These are phyloP conservation scores for Salix arbutifolia DNA, from an alignment of 345 rosid species.

Conservation along the genomic window DNA sequence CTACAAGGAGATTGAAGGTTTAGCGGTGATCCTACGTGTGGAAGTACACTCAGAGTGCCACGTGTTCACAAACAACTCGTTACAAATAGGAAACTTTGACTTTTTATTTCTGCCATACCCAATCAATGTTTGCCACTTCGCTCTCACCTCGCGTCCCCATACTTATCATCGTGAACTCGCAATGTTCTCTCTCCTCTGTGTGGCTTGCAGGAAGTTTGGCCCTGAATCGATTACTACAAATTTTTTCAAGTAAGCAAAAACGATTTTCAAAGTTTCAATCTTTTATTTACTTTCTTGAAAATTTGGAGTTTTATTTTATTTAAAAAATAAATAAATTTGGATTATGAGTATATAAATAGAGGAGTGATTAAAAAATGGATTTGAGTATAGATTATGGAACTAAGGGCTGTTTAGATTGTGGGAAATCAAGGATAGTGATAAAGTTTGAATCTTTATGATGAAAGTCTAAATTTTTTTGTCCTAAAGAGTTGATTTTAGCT, in stretches of 20 bases:
- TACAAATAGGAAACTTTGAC: background rate
- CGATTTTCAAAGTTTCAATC: background rate
- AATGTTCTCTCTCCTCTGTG: background rate
- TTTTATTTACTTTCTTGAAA: background rate
- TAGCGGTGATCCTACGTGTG: constrained; percentile 5
- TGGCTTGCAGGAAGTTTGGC: background rate
- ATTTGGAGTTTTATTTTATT: background rate
- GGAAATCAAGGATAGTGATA: too few species aligned
- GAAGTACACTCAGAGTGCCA: background rate
- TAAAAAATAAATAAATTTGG: too few species aligned
- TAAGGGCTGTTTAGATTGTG: background rate
- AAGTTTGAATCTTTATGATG: background rate
- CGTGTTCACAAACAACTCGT: background rate
- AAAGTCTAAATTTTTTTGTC: background rate
- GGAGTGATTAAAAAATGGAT: background rate
- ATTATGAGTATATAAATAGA: background rate
- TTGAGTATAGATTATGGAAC: background rate
- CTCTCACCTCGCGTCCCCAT: constrained; percentile 2
- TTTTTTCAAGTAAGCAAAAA: background rate
- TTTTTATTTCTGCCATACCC: background rate
- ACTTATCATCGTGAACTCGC: constrained; percentile 15
- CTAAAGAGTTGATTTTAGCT: too few species aligned
- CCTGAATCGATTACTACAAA: background rate
- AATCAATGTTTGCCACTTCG: background rate
- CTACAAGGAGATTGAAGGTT: background rate